Conservation (phyloP, 2,329 filamentous ascomycete species). For the Epichloe sibirici region DNA sequence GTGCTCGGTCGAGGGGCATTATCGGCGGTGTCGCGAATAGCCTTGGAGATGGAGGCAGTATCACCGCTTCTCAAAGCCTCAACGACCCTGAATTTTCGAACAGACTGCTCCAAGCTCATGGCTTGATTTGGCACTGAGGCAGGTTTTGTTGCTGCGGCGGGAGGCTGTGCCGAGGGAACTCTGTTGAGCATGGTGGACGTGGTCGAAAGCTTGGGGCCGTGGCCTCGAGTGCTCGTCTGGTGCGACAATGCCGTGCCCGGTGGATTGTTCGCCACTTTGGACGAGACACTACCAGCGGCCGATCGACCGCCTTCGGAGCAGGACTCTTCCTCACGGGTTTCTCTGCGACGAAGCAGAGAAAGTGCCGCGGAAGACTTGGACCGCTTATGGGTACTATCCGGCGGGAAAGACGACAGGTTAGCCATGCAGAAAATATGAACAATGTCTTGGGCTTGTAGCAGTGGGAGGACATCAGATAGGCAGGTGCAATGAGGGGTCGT, state of each 20-base stretch:
- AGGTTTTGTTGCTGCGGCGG: constrained; percentile 13
- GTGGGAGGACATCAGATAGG: too few relatives aligned
- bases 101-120: constrained; percentile 74
- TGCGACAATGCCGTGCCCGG: constrained; percentile 24
- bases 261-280: constrained; percentile 19
- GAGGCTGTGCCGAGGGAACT: constrained; percentile 23
- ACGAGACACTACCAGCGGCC: constrained; percentile 21
- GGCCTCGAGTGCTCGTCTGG: constrained; percentile 26
- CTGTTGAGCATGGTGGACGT: constrained; percentile 29
- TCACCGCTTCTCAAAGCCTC: constrained; percentile 86
- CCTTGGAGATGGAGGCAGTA: constrained; percentile 77
- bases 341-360: constrained; percentile 41
- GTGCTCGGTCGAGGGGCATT: constrained; percentile 42
- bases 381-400: constrained; percentile 31
- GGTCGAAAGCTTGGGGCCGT: constrained; percentile 35
- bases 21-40: constrained; percentile 56
- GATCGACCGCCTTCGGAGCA: constrained; percentile 38
- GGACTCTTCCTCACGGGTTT: constrained; percentile 39
- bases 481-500: not conserved
- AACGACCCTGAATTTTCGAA: constrained; percentile 87
- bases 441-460: not conserved
- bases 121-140: constrained; percentile 29
- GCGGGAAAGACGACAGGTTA: not conserved
- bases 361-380: constrained; percentile 41
- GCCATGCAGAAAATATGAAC: not conserved